Percentiles rank a stretch among this genome's conserved stretches.
Conservation (phyloP, 305 asterid genomes). For the Fraxinus greggii region DNA sequence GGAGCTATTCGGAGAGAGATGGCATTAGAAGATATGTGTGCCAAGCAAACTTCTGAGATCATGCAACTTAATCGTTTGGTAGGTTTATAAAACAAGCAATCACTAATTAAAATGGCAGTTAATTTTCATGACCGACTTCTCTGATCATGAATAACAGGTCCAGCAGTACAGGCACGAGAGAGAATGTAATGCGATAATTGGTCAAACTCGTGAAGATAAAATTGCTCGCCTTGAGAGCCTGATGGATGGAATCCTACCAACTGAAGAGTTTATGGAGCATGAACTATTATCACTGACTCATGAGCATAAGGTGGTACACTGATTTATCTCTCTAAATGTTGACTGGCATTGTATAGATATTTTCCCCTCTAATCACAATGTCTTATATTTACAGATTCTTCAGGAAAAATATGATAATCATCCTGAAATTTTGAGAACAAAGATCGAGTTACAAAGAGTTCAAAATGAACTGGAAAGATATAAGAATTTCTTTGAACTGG, state of each 20-base stretch:
- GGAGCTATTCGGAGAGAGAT: constrained; percentile 99
- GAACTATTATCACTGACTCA: constrained; percentile 67
- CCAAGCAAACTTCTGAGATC: constrained; percentile 75
- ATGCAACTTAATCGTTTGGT: constrained; percentile 92
- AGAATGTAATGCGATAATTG: constrained; percentile 82
- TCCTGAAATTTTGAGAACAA: constrained; percentile 78
- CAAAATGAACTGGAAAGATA: constrained; percentile 85
- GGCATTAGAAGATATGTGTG: constrained; percentile 90
- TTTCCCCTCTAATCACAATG: constrained; percentile 24
- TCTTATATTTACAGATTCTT: constrained; percentile 65
- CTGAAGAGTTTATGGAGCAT: constrained; percentile 89
- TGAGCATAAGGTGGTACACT: constrained; percentile 65
- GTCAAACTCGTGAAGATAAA: constrained; percentile 94
- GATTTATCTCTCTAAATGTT: neutral
- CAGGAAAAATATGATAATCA: constrained; percentile 78
- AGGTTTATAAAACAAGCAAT: constrained; percentile 27
- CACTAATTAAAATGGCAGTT: constrained; percentile 17
- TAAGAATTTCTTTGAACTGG: constrained; percentile 87
- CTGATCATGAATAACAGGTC: constrained; percentile 47
- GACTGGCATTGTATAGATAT: constrained; percentile 7
- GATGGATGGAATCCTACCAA: constrained; percentile 85
- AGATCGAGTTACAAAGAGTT: constrained; percentile 66
- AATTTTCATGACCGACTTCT: constrained; percentile 16
- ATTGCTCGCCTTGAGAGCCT: constrained; percentile 91
- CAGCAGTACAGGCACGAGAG: constrained; percentile 98